Base-by-base conservation (phyloP, 192 early-diverging fungal species). In the Glomus cerebriforme region DNA sequence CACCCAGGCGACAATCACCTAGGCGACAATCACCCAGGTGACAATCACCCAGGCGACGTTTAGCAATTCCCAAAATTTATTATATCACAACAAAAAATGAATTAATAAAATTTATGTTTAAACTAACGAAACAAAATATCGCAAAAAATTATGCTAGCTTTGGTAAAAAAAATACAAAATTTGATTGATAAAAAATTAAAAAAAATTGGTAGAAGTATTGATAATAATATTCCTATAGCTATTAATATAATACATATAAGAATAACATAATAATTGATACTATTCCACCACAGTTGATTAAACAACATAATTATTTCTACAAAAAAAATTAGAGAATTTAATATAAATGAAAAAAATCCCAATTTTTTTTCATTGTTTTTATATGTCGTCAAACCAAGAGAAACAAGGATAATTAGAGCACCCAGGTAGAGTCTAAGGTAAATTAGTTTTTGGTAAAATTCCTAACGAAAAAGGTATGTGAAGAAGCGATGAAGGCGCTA, bases 381-480 rank as follows among this genome's bases (percentile, higher is more conserved):
- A 6, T 45, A 72, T 47, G 6, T 22, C 19, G 39, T 54, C 43
- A n/a, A 39, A 45, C 26, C n/a, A 72, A 72, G 70, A 54, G 17
- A 10, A 47, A 26, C 1, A 72, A 29, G 45, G 49, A n/a, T 1
- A 72, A 26, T 29, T 27, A 72, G 45, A 45, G 27, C 8, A 7
- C 26, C 24, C 7, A 47, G 13, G 43, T 72, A 19, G 26, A 47
- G 70, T 2, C n/a, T n/a, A 72, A 43, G n/a, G 70, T 31, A 24
- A 72, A 72, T 4, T 54, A 10, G 5, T 49, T 72, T 71, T 49
- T 71, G 69, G 15, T 29, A 7, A 49, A 47, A 10, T 0, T 47
- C 45, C 70, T 72, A 72, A 22, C 32, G 70, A 47, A 72, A 72
- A 72, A 37, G 70, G 39, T 47, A 45, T 72, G 22, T 45, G 49